Evolutionary conservation across 2,329 filamentous ascomycete genomes (phyloP), one percentile per base, ranked within the genome.

Genomic region (Calonectria ilicicola): DNA sequence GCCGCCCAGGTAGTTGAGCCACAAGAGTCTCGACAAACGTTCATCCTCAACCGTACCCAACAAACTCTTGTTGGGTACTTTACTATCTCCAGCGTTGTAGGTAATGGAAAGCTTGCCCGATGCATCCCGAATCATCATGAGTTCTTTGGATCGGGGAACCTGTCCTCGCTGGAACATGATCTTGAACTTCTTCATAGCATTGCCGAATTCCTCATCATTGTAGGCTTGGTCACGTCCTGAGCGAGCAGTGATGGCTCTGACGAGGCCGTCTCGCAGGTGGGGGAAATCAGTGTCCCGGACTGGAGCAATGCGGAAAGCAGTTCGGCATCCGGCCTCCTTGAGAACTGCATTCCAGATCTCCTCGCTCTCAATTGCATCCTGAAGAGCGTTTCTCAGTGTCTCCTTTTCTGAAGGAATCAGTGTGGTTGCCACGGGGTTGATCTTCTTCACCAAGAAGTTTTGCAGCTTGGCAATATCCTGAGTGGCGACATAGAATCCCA

Each of bases 231-330:
- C 87, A 26, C 88, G 87, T 74, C 92, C 88, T 2, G 93, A 93
- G 40, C 93, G 91, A 10, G 91, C 93, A 67, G 94, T 94, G 75
- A 99, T 93, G 26, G 94, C 94, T 7, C 95, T 91, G 72, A 98
- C 94, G 86, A 96, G 97, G 1, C 94, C 97, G 81, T 99, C 97
- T 47, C 96, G 91, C 74, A 99, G 84, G 83, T 99, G 97, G 76
- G 93, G 91, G 84, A 98, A 98, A 84, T 98, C 96, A 21, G 97
- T 99, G 83, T 97, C 95, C 44, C 95, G 90, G n/a, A 95, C 95
- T 0, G 97, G 97, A 3, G 96, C 92, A 75, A 99, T 93, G 56
- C 96, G 91, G 85, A 98, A 92, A 0, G 93, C 90, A 29, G 92
- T 96, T 67, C 95, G 88, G n/a, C 96, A 91, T 0, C 91, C 89